Percentiles rank a stretch among this genome's conserved stretches.
These are phyloP conservation scores for Centella asiatica DNA, from an alignment of 129 eudicot genomes.

Conservation along the genomic window DNA sequence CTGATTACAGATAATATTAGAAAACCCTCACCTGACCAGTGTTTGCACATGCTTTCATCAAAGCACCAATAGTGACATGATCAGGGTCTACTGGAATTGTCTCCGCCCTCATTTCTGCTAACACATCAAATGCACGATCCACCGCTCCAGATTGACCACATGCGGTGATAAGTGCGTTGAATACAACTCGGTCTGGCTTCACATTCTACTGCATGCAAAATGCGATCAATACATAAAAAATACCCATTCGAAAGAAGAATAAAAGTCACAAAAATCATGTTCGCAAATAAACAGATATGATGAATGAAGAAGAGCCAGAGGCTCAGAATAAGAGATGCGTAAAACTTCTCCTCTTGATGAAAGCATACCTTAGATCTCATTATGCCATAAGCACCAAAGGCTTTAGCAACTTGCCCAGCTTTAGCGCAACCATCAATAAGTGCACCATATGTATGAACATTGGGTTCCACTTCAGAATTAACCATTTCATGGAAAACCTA, in stretches of 20 bases:
- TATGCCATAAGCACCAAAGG: slow-evolving; percentile 98
- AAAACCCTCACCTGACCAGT: slow-evolving; percentile 71
- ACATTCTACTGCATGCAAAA: slow-evolving; percentile 89
- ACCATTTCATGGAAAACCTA: slow-evolving; percentile 99
- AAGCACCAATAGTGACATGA: slow-evolving; percentile 89
- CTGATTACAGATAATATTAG: background rate
- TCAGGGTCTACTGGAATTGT: slow-evolving; percentile 76
- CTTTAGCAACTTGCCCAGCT: slow-evolving; percentile 97
- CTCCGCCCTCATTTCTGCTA: slow-evolving; percentile 87
- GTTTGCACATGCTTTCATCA: slow-evolving; percentile 82
- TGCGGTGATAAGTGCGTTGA: slow-evolving; percentile 97
- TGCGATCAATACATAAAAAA: slow-evolving; percentile 19
- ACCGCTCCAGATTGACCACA: slow-evolving; percentile 98
- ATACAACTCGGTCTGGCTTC: slow-evolving; percentile 96
- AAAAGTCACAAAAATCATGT: background rate
- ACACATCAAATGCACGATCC: slow-evolving; percentile 95
- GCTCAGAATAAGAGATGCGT: background rate
- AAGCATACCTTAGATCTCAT: slow-evolving; percentile 87
- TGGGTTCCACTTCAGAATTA: slow-evolving; percentile 78
- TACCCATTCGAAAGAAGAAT: slow-evolving; percentile 17
- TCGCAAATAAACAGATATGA: background rate
- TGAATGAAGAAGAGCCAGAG: background rate
- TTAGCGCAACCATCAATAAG: slow-evolving; percentile 99
- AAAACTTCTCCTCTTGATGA: background rate
- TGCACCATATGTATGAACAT: slow-evolving; percentile 90